Evolutionary conservation across 129 eudicot genomes (phyloP).

Genomic region (Deinandra increscens): DNA sequence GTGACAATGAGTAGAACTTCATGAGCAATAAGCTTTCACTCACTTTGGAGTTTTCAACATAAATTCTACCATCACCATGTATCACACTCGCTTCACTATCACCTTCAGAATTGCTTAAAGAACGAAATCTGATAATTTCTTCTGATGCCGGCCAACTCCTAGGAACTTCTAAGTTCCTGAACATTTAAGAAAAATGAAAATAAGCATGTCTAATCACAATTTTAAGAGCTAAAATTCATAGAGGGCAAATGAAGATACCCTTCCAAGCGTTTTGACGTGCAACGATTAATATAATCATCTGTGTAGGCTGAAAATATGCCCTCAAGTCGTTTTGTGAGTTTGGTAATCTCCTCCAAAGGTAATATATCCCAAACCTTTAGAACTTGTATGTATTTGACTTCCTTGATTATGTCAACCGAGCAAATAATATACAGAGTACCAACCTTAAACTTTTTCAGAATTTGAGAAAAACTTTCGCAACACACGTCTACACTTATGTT

Average conservation of each 20-base stretch:
- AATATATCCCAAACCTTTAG: constrained; percentile 78
- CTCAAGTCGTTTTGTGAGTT: constrained; percentile 62
- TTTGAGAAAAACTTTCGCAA: constrained; percentile 47
- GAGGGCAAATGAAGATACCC: constrained; percentile 43
- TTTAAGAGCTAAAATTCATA: neutral
- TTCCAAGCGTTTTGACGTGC: constrained; percentile 45
- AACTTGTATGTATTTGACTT: constrained; percentile 42
- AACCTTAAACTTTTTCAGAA: constrained; percentile 62
- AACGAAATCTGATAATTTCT: constrained; percentile 38
- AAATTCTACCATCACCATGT: constrained; percentile 41
- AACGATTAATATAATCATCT: constrained; percentile 51
- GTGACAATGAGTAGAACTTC: constrained; percentile 73
- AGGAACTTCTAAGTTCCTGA: constrained; percentile 61
- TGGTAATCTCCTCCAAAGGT: constrained; percentile 52
- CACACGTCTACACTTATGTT: constrained; percentile 43
- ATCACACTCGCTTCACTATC: constrained; percentile 7
- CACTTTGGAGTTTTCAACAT: constrained; percentile 72
- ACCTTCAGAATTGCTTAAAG: constrained; percentile 9
- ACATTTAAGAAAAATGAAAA: neutral
- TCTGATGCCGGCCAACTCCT: constrained; percentile 39
- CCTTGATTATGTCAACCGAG: constrained; percentile 59
- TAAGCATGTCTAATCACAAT: neutral
- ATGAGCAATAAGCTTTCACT: constrained; percentile 75
- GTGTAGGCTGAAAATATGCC: constrained; percentile 51
- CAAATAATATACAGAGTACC: constrained; percentile 59